Evolutionary conservation across 768 basidiomycete genomes (phyloP).

Genomic region (Lentinula sp.): DNA sequence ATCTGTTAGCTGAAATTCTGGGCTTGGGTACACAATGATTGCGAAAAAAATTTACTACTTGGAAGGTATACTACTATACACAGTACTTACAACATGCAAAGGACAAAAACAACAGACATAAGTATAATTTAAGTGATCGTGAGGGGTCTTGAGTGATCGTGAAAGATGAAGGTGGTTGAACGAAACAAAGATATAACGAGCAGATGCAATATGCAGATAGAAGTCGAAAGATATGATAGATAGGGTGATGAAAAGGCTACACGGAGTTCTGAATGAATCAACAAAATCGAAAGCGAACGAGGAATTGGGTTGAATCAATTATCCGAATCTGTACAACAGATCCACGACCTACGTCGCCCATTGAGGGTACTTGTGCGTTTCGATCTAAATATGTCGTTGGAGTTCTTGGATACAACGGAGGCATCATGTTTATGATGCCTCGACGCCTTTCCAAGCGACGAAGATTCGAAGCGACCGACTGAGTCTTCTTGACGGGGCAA

Average conservation of each 20-base stretch:
- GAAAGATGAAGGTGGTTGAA: background rate
- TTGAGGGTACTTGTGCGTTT: background rate
- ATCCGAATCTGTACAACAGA: background rate
- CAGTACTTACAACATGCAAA: background rate
- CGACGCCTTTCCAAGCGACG: slow-evolving; percentile 50
- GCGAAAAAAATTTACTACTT: background rate
- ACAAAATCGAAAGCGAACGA: background rate
- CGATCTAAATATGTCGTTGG: background rate
- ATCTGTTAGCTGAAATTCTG: too few relatives aligned
- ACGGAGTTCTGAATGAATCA: background rate
- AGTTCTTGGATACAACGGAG: background rate
- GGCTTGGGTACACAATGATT: too few relatives aligned
- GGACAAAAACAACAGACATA: background rate
- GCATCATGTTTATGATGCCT: background rate
- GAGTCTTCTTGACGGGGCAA: slow-evolving; percentile 30
- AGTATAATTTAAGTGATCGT: background rate
- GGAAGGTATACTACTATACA: background rate
- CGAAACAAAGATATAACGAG: slow-evolving; percentile 1
- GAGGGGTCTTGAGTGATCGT: background rate
- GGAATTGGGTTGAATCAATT: background rate
- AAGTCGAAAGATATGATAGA: slow-evolving; percentile 3
- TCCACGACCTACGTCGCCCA: background rate
- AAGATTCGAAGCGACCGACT: slow-evolving; percentile 50
- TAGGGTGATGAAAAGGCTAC: slow-evolving; percentile 7
- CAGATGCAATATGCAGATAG: background rate